Percentiles rank a stretch among this genome's conserved stretches.
Evolutionary conservation across 192 early-diverging fungal genomes (phyloP).

Genomic region (Umbelopsis sp.): DNA sequence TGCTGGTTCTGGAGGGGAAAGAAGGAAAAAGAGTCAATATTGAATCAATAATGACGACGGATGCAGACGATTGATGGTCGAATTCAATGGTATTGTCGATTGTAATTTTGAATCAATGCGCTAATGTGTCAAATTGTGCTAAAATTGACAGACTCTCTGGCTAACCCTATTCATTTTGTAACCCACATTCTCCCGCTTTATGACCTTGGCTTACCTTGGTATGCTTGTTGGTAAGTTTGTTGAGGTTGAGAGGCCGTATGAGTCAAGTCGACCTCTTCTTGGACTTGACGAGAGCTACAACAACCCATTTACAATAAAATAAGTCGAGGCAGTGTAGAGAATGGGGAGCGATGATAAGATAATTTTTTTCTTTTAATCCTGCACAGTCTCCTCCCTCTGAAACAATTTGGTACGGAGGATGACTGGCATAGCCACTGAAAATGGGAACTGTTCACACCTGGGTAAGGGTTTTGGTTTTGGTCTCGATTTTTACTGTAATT

Average conservation of each 20-base stretch:
- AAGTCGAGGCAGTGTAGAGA: background rate
- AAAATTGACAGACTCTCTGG: background rate
- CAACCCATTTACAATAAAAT: background rate
- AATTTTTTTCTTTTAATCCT: background rate
- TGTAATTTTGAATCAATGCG: no score
- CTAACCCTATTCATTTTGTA: background rate
- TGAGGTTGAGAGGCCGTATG: background rate
- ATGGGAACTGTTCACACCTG: slow-evolving; percentile 3
- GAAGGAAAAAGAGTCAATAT: background rate
- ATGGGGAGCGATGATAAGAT: background rate
- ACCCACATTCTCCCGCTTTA: background rate
- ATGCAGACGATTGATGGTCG: no score
- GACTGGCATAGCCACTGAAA: background rate
- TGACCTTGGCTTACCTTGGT: background rate
- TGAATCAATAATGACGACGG: background rate
- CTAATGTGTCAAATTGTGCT: background rate
- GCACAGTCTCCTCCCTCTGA: background rate
- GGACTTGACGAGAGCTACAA: slow-evolving; percentile 10
- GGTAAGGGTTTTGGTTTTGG: background rate
- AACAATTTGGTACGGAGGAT: slow-evolving; percentile 12
- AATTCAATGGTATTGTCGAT: no score
- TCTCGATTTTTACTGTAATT: no score
- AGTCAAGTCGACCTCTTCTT: slow-evolving; percentile 5
- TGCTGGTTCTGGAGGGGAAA: background rate
- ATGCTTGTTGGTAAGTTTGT: background rate